Evolutionary conservation across 2,329 filamentous ascomycete species (phyloP).

Genomic region (Apiospora hydei): DNA sequence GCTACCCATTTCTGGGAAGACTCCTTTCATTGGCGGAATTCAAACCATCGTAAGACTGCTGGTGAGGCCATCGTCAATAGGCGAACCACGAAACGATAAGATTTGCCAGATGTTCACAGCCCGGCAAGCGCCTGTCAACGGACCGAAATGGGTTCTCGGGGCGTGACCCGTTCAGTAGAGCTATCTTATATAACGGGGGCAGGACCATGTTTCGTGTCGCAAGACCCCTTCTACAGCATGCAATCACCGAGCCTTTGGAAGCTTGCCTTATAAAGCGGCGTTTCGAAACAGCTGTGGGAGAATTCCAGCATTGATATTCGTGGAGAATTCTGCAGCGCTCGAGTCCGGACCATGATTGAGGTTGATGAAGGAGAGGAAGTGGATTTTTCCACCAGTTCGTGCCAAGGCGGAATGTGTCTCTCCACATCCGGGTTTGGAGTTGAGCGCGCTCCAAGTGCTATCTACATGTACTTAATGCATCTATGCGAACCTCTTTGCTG

Average conservation of each 20-base stretch:
- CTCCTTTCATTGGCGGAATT: slow-evolving; percentile 16
- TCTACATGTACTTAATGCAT: too few species aligned
- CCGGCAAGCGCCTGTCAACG: neutral
- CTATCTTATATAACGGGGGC: neutral
- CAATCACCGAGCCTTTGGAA: too few species aligned
- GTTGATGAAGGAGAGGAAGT: neutral
- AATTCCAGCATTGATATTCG: neutral
- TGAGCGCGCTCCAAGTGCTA: too few species aligned
- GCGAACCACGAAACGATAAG: neutral
- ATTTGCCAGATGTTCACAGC: neutral
- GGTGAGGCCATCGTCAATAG: slow-evolving; percentile 3
- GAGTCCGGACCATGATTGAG: neutral
- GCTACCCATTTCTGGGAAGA: too few species aligned
- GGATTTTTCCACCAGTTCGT: neutral
- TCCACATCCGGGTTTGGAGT: slow-evolving; percentile 8
- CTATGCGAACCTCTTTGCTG: neutral
- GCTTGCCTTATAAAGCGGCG: neutral
- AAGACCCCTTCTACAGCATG: neutral
- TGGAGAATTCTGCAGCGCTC: neutral
- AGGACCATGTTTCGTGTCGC: neutral
- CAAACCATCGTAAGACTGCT: neutral
- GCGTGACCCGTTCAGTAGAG: neutral
- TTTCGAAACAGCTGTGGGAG: neutral
- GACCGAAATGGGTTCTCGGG: neutral
- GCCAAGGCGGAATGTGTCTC: neutral